Evolutionary conservation across 2,329 filamentous ascomycete species (phyloP).

Genomic region (Onygenales sp.): DNA sequence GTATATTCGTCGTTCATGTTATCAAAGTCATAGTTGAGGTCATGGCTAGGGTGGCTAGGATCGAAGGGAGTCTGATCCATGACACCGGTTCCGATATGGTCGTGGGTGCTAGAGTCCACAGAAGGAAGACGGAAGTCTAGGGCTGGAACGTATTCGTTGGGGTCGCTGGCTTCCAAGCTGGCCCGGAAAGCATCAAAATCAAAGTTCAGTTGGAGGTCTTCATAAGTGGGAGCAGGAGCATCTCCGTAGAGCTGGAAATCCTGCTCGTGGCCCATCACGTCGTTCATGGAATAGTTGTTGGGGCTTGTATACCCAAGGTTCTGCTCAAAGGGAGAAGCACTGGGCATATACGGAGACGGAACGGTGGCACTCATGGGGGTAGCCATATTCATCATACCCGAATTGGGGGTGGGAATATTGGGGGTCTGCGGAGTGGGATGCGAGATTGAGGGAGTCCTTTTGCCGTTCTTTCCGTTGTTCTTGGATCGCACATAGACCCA

Average conservation of each 20-base stretch:
- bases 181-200: constrained; percentile 21
- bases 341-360: constrained; percentile 16
- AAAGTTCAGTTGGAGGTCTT: constrained; percentile 12
- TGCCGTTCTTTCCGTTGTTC: constrained; percentile 65
- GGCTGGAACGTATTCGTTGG: constrained; percentile 18
- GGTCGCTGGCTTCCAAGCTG: constrained; percentile 19
- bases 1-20: constrained; percentile 17
- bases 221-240: constrained; percentile 12
- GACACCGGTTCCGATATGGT: constrained; percentile 10
- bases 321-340: constrained; percentile 15
- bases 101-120: constrained; percentile 13
- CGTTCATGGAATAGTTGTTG: constrained; percentile 1
- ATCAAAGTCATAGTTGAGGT: constrained; percentile 13
- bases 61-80: constrained; percentile 16
- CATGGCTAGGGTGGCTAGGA: neutral
- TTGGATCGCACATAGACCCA: constrained; percentile 90
- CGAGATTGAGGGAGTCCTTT: constrained; percentile 32
- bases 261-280: constrained; percentile 4
- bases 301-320: constrained; percentile 13
- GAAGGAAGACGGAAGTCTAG: constrained; percentile 19
- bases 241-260: constrained; percentile 21
- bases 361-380: constrained; percentile 34
- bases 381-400: constrained; percentile 44
- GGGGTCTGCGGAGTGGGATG: constrained; percentile 50
- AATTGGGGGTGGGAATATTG: constrained; percentile 53